Base-by-base conservation (phyloP, 208 protist species). In the Leishmania gerbilli region DNA sequence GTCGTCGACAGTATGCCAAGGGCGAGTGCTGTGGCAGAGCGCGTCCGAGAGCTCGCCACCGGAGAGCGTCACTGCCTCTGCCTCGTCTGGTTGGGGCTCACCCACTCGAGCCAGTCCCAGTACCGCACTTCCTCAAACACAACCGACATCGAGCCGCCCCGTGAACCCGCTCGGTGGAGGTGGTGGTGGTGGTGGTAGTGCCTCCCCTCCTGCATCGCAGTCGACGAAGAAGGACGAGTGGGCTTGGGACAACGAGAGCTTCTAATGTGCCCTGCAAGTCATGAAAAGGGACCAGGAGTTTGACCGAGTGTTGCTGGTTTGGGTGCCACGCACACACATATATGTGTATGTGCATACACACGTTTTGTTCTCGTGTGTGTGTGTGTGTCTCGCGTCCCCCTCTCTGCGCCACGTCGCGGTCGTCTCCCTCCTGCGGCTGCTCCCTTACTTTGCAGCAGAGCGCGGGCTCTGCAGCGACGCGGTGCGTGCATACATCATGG, bases 241-340 rank as follows among this genome's bases (percentile, higher is more conserved):
- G 85, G 87, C 65, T 0, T 94, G 91, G 91, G 87, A 88, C 24
- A 88, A 91, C 11, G 40, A 37, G 31, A 31, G 31, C 51, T 64
- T 82, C 31, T 45, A 21, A 49, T 24, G 62, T 4, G 2, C 2
- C 15, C 15, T 15, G 27, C 31, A 13, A 67, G 31, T 64, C 27
- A 37, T 34, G n/a, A 40, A 67, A 40, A n/a, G 31, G 21, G 1
- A 5, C 27, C 13, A 42, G 15, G 3, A 15, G 17, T 17, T 40
- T 56, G 51, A 8, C 21, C 15, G 19, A 2, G 49, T 13, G 71
- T 37, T 51, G 71, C 11, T 9, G 5, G 19, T 47, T 1, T 21
- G 31, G 31, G 69, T 31, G 62, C 9, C 0, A 40, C 31, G n/a
- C 15, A 21, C n/a, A 37, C 62, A 74, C 21, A 8, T 62, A n/a